These are phyloP conservation scores for Echeveria elegans DNA, from an alignment of 164 flowering plant species.

Conservation along the genomic window DNA sequence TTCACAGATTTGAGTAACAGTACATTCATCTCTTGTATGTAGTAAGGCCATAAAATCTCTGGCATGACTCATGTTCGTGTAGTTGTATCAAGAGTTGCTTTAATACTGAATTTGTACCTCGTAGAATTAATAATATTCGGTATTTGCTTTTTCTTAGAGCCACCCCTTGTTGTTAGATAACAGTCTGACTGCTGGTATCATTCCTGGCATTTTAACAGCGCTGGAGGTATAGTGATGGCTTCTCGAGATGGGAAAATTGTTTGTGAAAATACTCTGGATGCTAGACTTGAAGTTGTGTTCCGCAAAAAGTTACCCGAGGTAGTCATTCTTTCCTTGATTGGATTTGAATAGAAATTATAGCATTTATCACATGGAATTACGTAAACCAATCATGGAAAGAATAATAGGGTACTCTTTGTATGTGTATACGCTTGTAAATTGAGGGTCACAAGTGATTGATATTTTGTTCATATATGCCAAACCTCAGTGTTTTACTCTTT, in stretches of 20 bases:
- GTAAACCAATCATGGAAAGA: background rate
- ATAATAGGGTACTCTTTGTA: background rate
- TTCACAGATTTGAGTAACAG: too few relatives aligned
- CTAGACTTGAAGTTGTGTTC: slow-evolving; percentile 84
- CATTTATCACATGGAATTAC: background rate
- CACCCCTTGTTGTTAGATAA: background rate
- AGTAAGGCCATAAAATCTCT: background rate
- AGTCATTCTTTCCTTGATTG: slow-evolving; percentile 8
- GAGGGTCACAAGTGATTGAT: background rate
- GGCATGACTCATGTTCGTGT: background rate
- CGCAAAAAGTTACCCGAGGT: slow-evolving; percentile 92
- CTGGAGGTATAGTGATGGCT: slow-evolving; percentile 89
- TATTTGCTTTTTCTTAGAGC: background rate
- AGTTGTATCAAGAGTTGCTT: background rate
- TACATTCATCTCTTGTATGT: too few relatives aligned
- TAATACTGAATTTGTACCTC: too few relatives aligned
- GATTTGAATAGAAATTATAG: background rate
- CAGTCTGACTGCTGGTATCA: background rate
- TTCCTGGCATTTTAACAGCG: slow-evolving; percentile 26
- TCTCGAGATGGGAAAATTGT: slow-evolving; percentile 97
- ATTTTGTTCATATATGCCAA: background rate
- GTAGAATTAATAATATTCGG: background rate
- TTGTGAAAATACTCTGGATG: slow-evolving; percentile 85
- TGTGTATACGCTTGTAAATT: background rate
- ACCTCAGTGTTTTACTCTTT: background rate